Evolutionary conservation across 2,329 filamentous ascomycete genomes (phyloP).

Genomic region (Ascochyta clinopodiicola): DNA sequence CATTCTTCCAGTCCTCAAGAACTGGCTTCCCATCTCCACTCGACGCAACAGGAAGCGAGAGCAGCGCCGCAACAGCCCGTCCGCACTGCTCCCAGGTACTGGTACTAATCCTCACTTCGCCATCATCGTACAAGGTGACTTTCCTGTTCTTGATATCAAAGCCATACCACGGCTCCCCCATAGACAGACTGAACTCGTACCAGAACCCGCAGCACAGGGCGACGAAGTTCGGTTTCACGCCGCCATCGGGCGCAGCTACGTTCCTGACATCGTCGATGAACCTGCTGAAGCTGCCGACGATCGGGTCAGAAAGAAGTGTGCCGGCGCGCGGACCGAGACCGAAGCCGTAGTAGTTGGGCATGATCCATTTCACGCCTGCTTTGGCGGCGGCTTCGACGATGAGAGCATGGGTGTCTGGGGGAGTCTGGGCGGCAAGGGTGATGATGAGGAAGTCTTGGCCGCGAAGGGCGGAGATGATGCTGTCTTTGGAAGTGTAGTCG

Average conservation of each 20-base stretch:
- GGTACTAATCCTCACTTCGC: slow-evolving; percentile 48
- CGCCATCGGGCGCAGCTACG: not conserved
- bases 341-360: slow-evolving; percentile 49
- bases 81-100: slow-evolving; percentile 66
- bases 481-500: slow-evolving; percentile 36
- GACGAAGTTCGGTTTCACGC: slow-evolving; percentile 8
- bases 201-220: slow-evolving; percentile 37
- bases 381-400: slow-evolving; percentile 47
- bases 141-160: slow-evolving; percentile 46
- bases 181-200: slow-evolving; percentile 50
- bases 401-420: slow-evolving; percentile 36
- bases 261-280: slow-evolving; percentile 19
- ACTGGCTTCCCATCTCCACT: not conserved
- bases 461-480: slow-evolving; percentile 43
- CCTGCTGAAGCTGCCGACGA: slow-evolving; percentile 6
- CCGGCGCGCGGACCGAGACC: slow-evolving; percentile 26
- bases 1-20: slow-evolving; percentile 17
- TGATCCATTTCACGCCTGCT: slow-evolving; percentile 48
- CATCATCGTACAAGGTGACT: slow-evolving; percentile 37
- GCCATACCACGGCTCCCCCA: slow-evolving; percentile 39
- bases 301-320: not conserved
- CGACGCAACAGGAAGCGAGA: slow-evolving; percentile 45
- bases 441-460: slow-evolving; percentile 51
- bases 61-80: slow-evolving; percentile 57
- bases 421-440: slow-evolving; percentile 40